These are phyloP conservation scores for Nakazawaea anatomiae DNA, from an alignment of 805 yeast genomes.

Conservation along the genomic window DNA sequence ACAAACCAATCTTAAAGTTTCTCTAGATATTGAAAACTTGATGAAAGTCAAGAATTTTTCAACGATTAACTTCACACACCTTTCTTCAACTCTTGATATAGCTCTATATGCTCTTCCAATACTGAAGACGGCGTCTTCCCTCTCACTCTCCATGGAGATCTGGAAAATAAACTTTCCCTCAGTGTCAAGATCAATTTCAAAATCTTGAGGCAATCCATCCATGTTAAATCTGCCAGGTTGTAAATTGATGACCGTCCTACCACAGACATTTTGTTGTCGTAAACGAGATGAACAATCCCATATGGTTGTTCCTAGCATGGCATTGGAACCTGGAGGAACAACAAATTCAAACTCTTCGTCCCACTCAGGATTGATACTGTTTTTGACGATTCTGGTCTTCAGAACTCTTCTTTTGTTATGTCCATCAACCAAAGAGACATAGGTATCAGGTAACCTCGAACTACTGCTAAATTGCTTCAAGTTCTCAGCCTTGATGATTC, in stretches of 20 bases:
- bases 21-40: conserved; percentile 19
- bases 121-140: conserved; percentile 73
- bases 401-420: conserved; percentile 50
- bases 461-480: conserved; percentile 40
- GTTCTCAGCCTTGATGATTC: conserved; percentile 59
- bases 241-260: conserved; percentile 52
- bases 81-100: conserved; percentile 56
- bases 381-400: conserved; percentile 59
- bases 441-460: conserved; percentile 43
- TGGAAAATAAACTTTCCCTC: conserved; percentile 65
- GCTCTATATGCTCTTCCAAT: conserved; percentile 72
- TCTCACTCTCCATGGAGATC: conserved; percentile 73
- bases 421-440: conserved; percentile 59
- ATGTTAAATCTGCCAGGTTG: conserved; percentile 57
- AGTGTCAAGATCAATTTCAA: conserved; percentile 52
- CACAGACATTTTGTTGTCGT: conserved; percentile 57
- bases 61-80: conserved; percentile 64
- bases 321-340: conserved; percentile 26
- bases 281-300: conserved; percentile 58
- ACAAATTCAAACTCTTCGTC: conserved; percentile 72
- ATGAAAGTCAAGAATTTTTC: conserved; percentile 67
- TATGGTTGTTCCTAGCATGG: conserved; percentile 50
- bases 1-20: conserved; percentile 51
- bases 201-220: conserved; percentile 63
- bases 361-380: conserved; percentile 72